These are phyloP conservation scores for Pisolithus orientalis DNA, from an alignment of 768 basidiomycete species.

Conservation along the genomic window DNA sequence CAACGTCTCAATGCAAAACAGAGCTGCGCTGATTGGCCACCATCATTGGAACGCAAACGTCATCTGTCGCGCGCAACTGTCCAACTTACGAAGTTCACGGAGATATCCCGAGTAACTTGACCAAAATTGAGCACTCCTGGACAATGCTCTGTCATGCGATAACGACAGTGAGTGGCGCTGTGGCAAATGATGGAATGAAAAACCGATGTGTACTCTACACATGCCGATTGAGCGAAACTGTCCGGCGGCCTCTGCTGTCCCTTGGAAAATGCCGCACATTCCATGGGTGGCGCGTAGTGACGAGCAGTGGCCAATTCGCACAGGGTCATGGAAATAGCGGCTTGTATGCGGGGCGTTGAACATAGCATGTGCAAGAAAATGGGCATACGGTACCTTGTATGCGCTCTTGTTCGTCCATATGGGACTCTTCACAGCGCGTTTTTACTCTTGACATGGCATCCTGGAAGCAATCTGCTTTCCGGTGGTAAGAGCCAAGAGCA, in stretches of 20 bases:
- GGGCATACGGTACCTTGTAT: slow-evolving; percentile 42
- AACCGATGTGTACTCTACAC: slow-evolving; percentile 41
- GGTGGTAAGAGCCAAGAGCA: slow-evolving; percentile 35
- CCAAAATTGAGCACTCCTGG: slow-evolving; percentile 78
- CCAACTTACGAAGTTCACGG: slow-evolving; percentile 63
- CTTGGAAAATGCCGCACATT: slow-evolving; percentile 38
- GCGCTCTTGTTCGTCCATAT: slow-evolving; percentile 54
- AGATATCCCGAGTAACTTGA: slow-evolving; percentile 82
- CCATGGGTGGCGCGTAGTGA: slow-evolving; percentile 60
- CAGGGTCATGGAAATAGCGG: slow-evolving; percentile 71
- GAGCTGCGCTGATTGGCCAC: slow-evolving; percentile 50
- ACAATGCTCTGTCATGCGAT: slow-evolving; percentile 46
- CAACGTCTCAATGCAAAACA: slow-evolving; percentile 70
- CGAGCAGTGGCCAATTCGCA: slow-evolving; percentile 75
- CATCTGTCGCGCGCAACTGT: neutral
- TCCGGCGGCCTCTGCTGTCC: slow-evolving; percentile 1
- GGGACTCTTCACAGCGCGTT: slow-evolving; percentile 46
- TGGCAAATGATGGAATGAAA: neutral
- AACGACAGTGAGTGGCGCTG: slow-evolving; percentile 2
- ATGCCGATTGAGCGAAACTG: slow-evolving; percentile 34
- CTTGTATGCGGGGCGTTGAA: slow-evolving; percentile 33
- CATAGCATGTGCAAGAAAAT: neutral
- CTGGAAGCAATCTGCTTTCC: slow-evolving; percentile 60
- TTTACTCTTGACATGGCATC: slow-evolving; percentile 43
- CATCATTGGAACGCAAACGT: slow-evolving; percentile 1